phyloP scores from a whole-genome alignment of 2,329 filamentous ascomycete species.

The Calonectria naviculata region DNA sequence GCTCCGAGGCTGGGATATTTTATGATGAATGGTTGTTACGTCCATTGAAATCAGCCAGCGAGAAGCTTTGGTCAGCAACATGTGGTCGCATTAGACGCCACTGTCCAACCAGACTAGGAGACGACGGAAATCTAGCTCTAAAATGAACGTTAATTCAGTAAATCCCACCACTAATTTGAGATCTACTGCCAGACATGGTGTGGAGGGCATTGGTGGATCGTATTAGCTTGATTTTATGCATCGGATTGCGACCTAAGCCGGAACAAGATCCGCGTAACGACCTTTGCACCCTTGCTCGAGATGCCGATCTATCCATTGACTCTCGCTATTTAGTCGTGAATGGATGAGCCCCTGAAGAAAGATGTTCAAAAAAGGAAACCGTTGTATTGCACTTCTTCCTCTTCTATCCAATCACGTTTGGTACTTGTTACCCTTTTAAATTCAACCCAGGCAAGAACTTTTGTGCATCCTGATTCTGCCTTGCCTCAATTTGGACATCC shows the following conservation, averaged over 20 bases:
- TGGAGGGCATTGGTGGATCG: not conserved
- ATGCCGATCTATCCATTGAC: constrained; percentile 15
- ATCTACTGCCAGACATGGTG: not conserved
- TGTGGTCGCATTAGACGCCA: not conserved
- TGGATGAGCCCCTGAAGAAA: not conserved
- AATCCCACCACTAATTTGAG: no score
- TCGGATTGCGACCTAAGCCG: not conserved
- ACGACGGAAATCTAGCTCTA: not conserved
- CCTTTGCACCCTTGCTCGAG: not conserved
- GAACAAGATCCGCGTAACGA: not conserved
- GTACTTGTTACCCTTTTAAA: not conserved
- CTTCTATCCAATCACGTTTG: not conserved
- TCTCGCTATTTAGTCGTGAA: not conserved
- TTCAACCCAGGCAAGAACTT: not conserved
- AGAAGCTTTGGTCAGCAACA: no score
- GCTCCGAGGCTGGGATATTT: not conserved
- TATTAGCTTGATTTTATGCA: not conserved
- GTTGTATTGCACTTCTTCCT: not conserved
- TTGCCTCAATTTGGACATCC: not conserved
- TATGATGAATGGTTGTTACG: no score
- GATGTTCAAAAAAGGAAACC: not conserved
- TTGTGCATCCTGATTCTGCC: not conserved
- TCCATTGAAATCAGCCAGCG: not conserved
- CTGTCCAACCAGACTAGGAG: not conserved
- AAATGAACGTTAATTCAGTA: not conserved